phyloP scores from a whole-genome alignment of 2,329 filamentous ascomycete species.

The Cytospora mali region DNA sequence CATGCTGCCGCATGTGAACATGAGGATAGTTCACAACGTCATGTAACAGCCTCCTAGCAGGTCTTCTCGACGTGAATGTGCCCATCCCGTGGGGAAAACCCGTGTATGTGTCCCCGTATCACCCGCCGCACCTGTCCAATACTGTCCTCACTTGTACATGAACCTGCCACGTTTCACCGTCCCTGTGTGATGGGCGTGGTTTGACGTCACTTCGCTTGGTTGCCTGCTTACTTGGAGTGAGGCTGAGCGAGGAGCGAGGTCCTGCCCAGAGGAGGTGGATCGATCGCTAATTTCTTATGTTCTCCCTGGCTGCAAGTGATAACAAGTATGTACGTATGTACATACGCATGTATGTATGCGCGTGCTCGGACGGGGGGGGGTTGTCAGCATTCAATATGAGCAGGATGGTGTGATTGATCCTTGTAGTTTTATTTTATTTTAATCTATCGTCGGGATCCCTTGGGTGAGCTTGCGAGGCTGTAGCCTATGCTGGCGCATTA shows the following conservation, averaged over 20 bases:
- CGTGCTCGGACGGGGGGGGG: too few species aligned
- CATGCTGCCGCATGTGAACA: neutral
- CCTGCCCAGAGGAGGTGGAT: neutral
- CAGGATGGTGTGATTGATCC: too few species aligned
- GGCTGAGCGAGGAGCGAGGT: conserved; percentile 1
- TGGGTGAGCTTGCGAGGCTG: neutral
- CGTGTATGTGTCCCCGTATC: neutral
- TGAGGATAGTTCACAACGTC: neutral
- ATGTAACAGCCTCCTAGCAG: neutral
- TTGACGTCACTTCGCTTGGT: conserved; percentile 16
- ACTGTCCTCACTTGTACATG: neutral
- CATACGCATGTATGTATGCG: too few species aligned
- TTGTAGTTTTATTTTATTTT: too few species aligned
- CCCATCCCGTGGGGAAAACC: neutral
- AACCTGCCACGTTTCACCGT: neutral
- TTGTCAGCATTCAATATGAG: neutral
- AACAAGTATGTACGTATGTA: too few species aligned
- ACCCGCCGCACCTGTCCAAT: neutral
- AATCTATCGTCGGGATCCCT: neutral
- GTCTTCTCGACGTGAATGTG: neutral
- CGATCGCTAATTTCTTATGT: neutral
- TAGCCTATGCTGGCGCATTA: neutral
- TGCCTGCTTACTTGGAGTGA: conserved; percentile 2
- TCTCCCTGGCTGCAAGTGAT: neutral
- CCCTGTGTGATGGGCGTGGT: neutral